Evolutionary conservation across 148 eudicot species (phyloP).

Genomic region (Camellia japonica): DNA sequence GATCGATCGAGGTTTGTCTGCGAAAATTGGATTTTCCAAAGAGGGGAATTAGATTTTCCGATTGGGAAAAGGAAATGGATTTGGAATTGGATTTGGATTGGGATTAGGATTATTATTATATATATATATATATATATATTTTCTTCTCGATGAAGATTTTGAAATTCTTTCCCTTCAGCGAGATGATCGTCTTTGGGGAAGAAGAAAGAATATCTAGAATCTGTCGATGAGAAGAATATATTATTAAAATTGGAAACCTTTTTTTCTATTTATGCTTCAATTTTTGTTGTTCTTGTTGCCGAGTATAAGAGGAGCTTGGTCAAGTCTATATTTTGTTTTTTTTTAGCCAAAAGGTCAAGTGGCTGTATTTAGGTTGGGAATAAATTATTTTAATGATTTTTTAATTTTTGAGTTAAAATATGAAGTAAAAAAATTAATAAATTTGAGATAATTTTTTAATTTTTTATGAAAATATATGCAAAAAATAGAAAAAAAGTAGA

Average conservation of each 20-base stretch:
- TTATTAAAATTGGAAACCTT: background rate
- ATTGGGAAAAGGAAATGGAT: background rate
- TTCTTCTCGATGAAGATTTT: slow-evolving; percentile 11
- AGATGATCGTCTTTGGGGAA: background rate
- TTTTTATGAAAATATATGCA: too few relatives aligned
- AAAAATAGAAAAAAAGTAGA: too few relatives aligned
- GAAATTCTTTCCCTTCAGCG: background rate
- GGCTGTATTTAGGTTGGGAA: too few relatives aligned
- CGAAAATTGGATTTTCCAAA: background rate
- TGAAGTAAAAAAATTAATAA: too few relatives aligned
- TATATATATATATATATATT: background rate
- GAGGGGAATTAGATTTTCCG: background rate
- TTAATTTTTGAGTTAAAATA: too few relatives aligned
- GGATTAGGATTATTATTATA: background rate
- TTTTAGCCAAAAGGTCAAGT: too few relatives aligned
- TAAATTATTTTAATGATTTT: too few relatives aligned
- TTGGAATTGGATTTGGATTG: background rate
- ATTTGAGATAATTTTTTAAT: too few relatives aligned
- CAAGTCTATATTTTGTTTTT: too few relatives aligned
- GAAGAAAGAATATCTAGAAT: background rate
- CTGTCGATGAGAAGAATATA: background rate
- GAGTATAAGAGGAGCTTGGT: too few relatives aligned
- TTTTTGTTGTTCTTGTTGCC: too few relatives aligned
- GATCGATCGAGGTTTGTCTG: background rate
- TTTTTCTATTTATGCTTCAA: too few relatives aligned